phyloP scores from a whole-genome alignment of 2,329 filamentous ascomycete genomes.

The Penicillium sp. region DNA sequence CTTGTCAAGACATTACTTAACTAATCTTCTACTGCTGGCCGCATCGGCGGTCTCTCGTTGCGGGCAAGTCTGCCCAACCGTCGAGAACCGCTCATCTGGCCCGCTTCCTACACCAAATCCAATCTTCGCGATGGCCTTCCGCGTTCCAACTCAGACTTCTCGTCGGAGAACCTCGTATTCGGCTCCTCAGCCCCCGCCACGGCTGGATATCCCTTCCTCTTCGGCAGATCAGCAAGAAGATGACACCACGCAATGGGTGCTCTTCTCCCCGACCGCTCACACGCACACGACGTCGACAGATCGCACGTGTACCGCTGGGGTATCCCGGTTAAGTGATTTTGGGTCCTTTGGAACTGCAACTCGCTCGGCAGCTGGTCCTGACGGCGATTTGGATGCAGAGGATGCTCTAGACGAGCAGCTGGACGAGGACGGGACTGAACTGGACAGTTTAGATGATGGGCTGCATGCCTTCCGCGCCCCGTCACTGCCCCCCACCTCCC shows the following conservation, averaged over 20 bases:
- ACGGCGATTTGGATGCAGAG: slow-evolving; percentile 39
- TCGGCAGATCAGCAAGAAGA: slow-evolving; percentile 51
- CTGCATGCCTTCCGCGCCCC: slow-evolving; percentile 79
- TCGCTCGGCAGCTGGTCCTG: slow-evolving; percentile 50
- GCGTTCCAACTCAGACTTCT: slow-evolving; percentile 37
- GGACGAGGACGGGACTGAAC: slow-evolving; percentile 63
- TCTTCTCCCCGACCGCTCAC: slow-evolving; percentile 79
- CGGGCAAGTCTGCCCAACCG: slow-evolving; percentile 15
- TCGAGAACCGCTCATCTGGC: slow-evolving; percentile 10
- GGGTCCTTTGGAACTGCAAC: slow-evolving; percentile 71
- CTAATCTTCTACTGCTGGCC: slow-evolving; percentile 9
- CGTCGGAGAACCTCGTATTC: slow-evolving; percentile 37
- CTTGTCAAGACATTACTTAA: background rate
- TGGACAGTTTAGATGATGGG: slow-evolving; percentile 91
- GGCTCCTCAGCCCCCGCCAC: slow-evolving; percentile 25
- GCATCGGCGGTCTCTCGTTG: slow-evolving; percentile 15
- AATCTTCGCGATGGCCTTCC: slow-evolving; percentile 36
- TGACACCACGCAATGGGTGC: slow-evolving; percentile 89
- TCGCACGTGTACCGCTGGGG: slow-evolving; percentile 64
- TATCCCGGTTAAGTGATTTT: slow-evolving; percentile 74
- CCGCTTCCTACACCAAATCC: background rate
- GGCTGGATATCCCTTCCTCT: slow-evolving; percentile 28
- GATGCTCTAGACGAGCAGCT: slow-evolving; percentile 59
- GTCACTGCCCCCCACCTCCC: slow-evolving; percentile 43
- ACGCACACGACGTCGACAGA: slow-evolving; percentile 65